Evolutionary conservation across 2,329 filamentous ascomycete genomes (phyloP).

Genomic region (Hypoxylon sp.): DNA sequence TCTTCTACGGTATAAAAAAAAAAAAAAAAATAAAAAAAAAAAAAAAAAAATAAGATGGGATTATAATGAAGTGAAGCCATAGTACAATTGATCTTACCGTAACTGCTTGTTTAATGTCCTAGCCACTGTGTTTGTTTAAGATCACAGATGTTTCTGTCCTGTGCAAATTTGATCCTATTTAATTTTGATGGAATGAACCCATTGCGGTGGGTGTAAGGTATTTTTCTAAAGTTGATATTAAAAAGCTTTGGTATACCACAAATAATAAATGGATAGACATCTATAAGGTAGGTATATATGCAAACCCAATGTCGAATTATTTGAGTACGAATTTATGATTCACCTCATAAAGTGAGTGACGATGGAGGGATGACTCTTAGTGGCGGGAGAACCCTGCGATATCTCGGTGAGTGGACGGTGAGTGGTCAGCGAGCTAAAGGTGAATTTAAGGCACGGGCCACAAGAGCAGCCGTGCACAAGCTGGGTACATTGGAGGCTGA

Average conservation of each 20-base stretch:
- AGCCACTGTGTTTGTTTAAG: not conserved
- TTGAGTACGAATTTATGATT: not conserved
- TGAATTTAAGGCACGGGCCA: not conserved
- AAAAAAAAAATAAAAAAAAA: too few species aligned
- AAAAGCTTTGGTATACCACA: too few species aligned
- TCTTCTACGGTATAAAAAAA: not conserved
- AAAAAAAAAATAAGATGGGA: not conserved
- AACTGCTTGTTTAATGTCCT: not conserved
- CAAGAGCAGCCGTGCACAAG: slow-evolving; percentile 1
- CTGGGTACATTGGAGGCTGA: slow-evolving; percentile 22
- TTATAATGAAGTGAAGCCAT: not conserved
- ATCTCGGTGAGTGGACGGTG: not conserved
- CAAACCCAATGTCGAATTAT: not conserved
- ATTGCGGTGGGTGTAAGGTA: not conserved
- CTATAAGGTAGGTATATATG: not conserved
- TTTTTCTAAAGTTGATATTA: not conserved
- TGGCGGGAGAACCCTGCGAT: not conserved
- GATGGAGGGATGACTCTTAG: not conserved
- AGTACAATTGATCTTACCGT: not conserved
- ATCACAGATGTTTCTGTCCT: not conserved
- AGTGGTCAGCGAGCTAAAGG: not conserved
- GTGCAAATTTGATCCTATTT: not conserved
- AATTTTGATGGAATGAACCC: not conserved
- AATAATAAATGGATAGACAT: not conserved
- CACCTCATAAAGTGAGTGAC: not conserved